Conservation (phyloP, 768 basidiomycete species). For the Melanogaster broomeanus region DNA sequence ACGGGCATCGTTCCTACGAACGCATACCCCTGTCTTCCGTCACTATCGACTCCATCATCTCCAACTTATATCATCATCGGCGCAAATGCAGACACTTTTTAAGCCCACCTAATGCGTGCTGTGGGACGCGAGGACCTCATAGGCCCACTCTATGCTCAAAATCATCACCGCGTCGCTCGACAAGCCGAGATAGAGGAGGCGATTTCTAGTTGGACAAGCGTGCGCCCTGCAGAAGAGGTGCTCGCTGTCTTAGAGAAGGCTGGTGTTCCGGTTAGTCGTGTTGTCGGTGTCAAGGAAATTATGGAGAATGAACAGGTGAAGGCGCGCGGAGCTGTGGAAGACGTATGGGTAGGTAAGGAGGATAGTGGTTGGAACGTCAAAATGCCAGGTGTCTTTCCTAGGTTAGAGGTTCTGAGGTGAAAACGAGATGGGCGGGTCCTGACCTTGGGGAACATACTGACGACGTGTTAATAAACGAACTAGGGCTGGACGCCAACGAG, state of each 20-base stretch:
- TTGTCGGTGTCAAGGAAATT: slow-evolving; percentile 63
- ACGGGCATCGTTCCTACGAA: slow-evolving; percentile 79
- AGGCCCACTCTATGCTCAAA: slow-evolving; percentile 49
- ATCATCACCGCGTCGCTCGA: slow-evolving; percentile 43
- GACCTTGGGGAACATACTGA: slow-evolving; percentile 63
- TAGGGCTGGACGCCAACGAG: slow-evolving; percentile 41
- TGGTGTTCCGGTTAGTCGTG: slow-evolving; percentile 65
- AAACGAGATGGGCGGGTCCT: slow-evolving; percentile 70
- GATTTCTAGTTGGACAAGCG: slow-evolving; percentile 60
- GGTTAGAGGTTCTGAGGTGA: slow-evolving; percentile 56
- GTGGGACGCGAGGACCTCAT: slow-evolving; percentile 63
- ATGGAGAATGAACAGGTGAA: slow-evolving; percentile 56
- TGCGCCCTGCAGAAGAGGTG: slow-evolving; percentile 54
- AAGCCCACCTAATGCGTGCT: slow-evolving; percentile 62
- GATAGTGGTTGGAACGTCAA: slow-evolving; percentile 60
- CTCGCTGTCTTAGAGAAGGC: slow-evolving; percentile 47
- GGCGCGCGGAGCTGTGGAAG: slow-evolving; percentile 57
- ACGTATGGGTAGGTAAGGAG: slow-evolving; percentile 51
- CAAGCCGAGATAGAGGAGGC: slow-evolving; percentile 59
- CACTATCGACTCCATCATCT: slow-evolving; percentile 36
- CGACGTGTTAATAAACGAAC: slow-evolving; percentile 44
- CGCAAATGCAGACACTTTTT: slow-evolving; percentile 71
- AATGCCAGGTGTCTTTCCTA: slow-evolving; percentile 66
- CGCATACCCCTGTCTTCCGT: slow-evolving; percentile 66
- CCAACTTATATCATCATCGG: slow-evolving; percentile 70